phyloP scores from a whole-genome alignment of 1,284 basidiomycete species.

The Cryptococcus sp. region DNA sequence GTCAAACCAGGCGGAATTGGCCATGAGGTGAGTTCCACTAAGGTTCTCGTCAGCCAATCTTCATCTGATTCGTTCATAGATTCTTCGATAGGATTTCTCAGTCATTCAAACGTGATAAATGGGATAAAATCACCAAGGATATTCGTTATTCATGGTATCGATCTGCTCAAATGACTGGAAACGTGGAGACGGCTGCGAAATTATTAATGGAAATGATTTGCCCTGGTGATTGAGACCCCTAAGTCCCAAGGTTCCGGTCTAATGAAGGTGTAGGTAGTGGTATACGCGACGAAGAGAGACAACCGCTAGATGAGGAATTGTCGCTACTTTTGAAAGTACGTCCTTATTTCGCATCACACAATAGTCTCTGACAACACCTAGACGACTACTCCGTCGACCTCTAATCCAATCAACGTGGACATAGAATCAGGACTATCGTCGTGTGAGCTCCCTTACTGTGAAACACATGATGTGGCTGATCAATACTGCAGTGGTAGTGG shows the following conservation, averaged over 20 bases:
- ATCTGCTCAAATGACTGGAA: conserved; percentile 68
- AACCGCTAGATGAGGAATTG: conserved; percentile 57
- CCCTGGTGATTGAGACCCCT: conserved; percentile 57
- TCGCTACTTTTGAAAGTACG: conserved; percentile 62
- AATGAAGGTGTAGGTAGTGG: conserved; percentile 12
- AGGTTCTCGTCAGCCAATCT: not conserved
- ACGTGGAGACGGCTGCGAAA: conserved; percentile 66
- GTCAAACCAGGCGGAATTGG: conserved; percentile 66
- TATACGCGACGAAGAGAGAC: conserved; percentile 30
- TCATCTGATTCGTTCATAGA: conserved; percentile 44
- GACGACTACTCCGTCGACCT: conserved; percentile 61
- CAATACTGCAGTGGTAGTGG: conserved; percentile 56
- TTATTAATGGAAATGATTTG: conserved; percentile 75
- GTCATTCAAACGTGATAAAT: conserved; percentile 74
- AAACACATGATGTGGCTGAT: not conserved
- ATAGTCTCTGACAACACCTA: conserved; percentile 30
- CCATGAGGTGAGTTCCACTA: conserved; percentile 58
- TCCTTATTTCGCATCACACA: not conserved
- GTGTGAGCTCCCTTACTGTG: conserved; percentile 50
- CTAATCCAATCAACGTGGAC: conserved; percentile 60
- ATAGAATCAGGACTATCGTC: conserved; percentile 60
- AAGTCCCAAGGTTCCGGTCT: not conserved
- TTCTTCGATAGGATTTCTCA: conserved; percentile 84
- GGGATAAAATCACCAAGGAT: conserved; percentile 65
- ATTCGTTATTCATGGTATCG: conserved; percentile 71